Evolutionary conservation across 169 alveolate genomes (phyloP).

Genomic region (Plasmodium adleri): DNA sequence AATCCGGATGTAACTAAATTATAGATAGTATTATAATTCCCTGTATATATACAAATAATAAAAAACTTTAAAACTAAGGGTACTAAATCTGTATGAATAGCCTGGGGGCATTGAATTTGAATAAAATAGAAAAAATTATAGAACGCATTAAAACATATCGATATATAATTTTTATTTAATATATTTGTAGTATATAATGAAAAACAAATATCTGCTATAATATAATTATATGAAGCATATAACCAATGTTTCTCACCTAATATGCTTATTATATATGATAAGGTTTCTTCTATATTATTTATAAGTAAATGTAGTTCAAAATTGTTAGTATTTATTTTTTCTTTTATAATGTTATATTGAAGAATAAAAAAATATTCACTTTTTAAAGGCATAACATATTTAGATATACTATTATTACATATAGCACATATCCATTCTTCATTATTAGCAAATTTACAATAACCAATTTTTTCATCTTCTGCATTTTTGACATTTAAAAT

Average conservation of each 20-base stretch:
- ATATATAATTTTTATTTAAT: conserved; percentile 20
- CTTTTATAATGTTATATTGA: conserved; percentile 40
- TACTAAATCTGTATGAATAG: conserved; percentile 56
- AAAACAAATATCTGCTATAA: conserved; percentile 64
- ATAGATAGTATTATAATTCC: conserved; percentile 47
- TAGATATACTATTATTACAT: conserved; percentile 26
- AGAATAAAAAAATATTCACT: conserved; percentile 47
- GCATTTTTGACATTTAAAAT: conserved; percentile 46
- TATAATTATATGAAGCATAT: conserved; percentile 71
- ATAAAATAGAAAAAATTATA: conserved; percentile 52
- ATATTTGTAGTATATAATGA: conserved; percentile 5
- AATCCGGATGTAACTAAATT: conserved; percentile 50
- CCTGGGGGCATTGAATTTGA: conserved; percentile 61
- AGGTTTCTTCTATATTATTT: conserved; percentile 37
- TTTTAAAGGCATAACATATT: conserved; percentile 42
- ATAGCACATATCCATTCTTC: conserved; percentile 48
- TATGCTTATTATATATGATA: conserved; percentile 38
- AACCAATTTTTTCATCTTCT: conserved; percentile 32
- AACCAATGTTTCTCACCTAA: conserved; percentile 75
- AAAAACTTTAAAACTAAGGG: conserved; percentile 72
- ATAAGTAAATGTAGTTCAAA: conserved; percentile 17
- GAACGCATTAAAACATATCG: conserved; percentile 52
- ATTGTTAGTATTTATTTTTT: conserved; percentile 31
- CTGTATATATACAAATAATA: conserved; percentile 58
- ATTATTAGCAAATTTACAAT: conserved; percentile 47